These are phyloP conservation scores for Exserohilum turcica DNA, from an alignment of 2,329 filamentous ascomycete genomes.

Conservation along the genomic window DNA sequence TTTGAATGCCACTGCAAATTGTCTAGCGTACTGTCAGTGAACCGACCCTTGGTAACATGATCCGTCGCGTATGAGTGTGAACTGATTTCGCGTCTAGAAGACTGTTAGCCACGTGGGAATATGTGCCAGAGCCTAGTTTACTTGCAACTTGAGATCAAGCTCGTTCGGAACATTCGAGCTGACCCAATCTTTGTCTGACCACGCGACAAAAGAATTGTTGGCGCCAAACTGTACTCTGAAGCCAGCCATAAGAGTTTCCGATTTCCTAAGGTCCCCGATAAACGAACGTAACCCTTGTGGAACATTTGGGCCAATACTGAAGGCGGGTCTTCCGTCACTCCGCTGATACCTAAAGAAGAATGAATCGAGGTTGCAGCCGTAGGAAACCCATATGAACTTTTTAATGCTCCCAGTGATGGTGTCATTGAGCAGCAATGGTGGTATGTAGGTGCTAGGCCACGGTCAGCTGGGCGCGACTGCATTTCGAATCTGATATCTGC, in stretches of 20 bases:
- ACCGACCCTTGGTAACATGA: slow-evolving; percentile 14
- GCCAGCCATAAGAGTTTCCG: background rate
- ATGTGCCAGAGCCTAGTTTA: background rate
- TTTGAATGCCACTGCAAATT: slow-evolving; percentile 28
- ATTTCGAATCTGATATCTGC: too few relatives aligned
- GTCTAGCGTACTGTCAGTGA: slow-evolving; percentile 11
- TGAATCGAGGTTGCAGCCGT: slow-evolving; percentile 26
- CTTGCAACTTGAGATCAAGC: slow-evolving; percentile 11
- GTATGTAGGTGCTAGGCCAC: slow-evolving; percentile 27
- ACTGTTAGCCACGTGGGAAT: background rate
- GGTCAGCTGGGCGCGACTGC: slow-evolving; percentile 1
- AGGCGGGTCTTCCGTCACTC: slow-evolving; percentile 10
- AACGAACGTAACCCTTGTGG: slow-evolving; percentile 17
- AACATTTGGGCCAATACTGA: slow-evolving; percentile 15
- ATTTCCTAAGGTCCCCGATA: slow-evolving; percentile 7
- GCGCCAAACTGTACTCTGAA: slow-evolving; percentile 36
- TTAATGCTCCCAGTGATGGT: slow-evolving; percentile 13
- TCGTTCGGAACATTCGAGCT: slow-evolving; percentile 19
- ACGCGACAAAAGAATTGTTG: slow-evolving; percentile 29
- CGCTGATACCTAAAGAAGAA: slow-evolving; percentile 38
- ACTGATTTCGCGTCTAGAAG: slow-evolving; percentile 7
- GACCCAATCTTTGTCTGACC: slow-evolving; percentile 27
- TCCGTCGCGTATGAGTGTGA: background rate
- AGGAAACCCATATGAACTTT: slow-evolving; percentile 34
- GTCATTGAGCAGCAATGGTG: slow-evolving; percentile 13